A percentile compares a stretch with the other conserved stretches of the same genome.
Evolutionary conservation across 2,329 filamentous ascomycete genomes (phyloP).

Genomic region (Zymoseptoria crescenta): DNA sequence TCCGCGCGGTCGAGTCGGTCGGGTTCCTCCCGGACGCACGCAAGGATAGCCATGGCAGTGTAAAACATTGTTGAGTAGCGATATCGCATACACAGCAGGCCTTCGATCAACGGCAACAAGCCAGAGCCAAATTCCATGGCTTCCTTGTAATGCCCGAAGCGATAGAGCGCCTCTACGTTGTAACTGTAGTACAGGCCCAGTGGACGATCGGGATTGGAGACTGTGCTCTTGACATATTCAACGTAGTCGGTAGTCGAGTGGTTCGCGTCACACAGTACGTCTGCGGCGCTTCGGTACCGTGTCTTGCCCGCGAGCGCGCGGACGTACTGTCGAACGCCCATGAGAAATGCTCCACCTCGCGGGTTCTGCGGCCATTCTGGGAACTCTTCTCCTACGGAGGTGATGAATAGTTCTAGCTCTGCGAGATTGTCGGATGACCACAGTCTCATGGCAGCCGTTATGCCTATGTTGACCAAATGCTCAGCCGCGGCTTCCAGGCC

Average conservation of each 20-base stretch:
- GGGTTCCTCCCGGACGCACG: slow-evolving; percentile 32
- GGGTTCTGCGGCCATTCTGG: slow-evolving; percentile 64
- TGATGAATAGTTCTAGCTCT: slow-evolving; percentile 63
- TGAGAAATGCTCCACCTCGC: slow-evolving; percentile 62
- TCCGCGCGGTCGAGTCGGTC: slow-evolving; percentile 35
- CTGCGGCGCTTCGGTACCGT: slow-evolving; percentile 39
- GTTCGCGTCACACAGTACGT: slow-evolving; percentile 60
- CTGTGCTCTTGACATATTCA: slow-evolving; percentile 40
- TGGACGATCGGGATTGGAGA: slow-evolving; percentile 55
- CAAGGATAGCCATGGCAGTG: slow-evolving; percentile 36
- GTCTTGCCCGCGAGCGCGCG: slow-evolving; percentile 72
- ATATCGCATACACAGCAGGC: slow-evolving; percentile 38
- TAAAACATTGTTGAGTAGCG: slow-evolving; percentile 38
- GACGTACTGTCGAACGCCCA: slow-evolving; percentile 57
- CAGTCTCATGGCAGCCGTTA: slow-evolving; percentile 59
- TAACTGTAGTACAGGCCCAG: slow-evolving; percentile 59
- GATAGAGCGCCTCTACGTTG: slow-evolving; percentile 34
- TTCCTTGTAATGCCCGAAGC: slow-evolving; percentile 38
- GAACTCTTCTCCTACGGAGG: slow-evolving; percentile 66
- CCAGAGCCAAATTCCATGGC: slow-evolving; percentile 37
- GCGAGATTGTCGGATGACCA: slow-evolving; percentile 61
- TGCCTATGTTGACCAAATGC: slow-evolving; percentile 64
- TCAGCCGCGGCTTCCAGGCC: slow-evolving; percentile 61
- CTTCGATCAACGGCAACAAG: slow-evolving; percentile 34
- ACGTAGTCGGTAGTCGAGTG: slow-evolving; percentile 54